phyloP scores from a whole-genome alignment of 495 filamentous ascomycete genomes.

The Hypoxylon rickii region DNA sequence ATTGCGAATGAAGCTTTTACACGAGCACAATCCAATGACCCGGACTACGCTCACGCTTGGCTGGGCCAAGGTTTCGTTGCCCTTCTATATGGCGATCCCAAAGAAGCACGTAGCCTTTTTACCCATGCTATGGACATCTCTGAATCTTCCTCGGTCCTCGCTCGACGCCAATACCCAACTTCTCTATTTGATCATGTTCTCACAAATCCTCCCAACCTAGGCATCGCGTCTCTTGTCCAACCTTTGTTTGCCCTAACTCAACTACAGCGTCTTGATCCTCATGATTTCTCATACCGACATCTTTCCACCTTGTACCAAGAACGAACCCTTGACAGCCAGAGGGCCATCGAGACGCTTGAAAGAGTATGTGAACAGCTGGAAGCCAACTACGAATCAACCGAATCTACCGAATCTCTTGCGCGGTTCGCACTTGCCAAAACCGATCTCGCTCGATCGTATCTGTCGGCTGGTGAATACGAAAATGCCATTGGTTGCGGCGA shows the following conservation, averaged over 20 bases:
- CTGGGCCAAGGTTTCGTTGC: conserved; percentile 89
- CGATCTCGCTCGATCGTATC: conserved; percentile 78
- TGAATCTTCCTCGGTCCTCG: conserved; percentile 68
- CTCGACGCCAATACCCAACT: conserved; percentile 75
- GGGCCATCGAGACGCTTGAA: conserved; percentile 68
- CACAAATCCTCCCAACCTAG: conserved; percentile 55
- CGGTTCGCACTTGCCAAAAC: conserved; percentile 83
- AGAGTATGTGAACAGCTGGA: conserved; percentile 71
- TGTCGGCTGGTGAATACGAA: conserved; percentile 66
- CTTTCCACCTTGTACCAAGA: conserved; percentile 82
- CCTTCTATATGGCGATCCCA: conserved; percentile 67
- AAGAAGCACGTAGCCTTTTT: conserved; percentile 81
- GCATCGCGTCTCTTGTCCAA: conserved; percentile 61
- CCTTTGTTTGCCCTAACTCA: conserved; percentile 90
- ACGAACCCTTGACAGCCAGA: conserved; percentile 66
- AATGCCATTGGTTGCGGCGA: conserved; percentile 74
- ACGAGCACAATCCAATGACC: conserved; percentile 88
- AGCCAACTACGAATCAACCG: conserved; percentile 78
- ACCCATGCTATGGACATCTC: conserved; percentile 96
- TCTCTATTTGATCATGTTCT: conserved; percentile 80
- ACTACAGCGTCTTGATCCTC: conserved; percentile 67
- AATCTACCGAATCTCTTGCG: conserved; percentile 71
- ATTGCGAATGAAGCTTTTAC: conserved; percentile 89
- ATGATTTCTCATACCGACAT: conserved; percentile 72
- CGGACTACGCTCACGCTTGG: conserved; percentile 91